Evolutionary conservation across 495 filamentous ascomycete genomes (phyloP).

Genomic region (Trichoderma erinaceum): DNA sequence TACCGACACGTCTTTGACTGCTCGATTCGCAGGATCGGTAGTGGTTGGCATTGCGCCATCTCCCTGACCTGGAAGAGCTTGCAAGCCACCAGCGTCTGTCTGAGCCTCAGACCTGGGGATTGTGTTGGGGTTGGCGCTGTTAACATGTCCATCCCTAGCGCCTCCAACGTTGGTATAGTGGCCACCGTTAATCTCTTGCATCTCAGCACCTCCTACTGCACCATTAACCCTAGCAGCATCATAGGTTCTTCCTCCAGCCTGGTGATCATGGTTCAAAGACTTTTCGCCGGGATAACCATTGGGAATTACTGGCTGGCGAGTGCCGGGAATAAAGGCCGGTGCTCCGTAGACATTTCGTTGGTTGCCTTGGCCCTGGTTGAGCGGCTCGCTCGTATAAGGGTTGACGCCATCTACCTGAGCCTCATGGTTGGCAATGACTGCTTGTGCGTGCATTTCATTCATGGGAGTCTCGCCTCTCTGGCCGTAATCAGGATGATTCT

Average conservation of each 20-base stretch:
- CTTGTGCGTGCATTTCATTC: constrained; percentile 32
- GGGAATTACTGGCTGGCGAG: neutral
- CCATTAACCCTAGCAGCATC: neutral
- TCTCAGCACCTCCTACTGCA: neutral
- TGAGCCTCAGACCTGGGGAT: neutral
- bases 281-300: neutral
- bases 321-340: neutral
- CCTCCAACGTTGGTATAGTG: constrained; percentile 1
- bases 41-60: neutral
- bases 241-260: neutral
- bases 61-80: neutral
- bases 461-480: constrained; percentile 29
- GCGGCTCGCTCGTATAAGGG: constrained; percentile 35
- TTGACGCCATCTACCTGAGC: constrained; percentile 41
- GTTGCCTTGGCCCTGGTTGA: neutral
- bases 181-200: neutral
- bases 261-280: neutral
- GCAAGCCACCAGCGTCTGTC: neutral
- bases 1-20: neutral
- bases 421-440: constrained; percentile 31
- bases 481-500: constrained; percentile 22
- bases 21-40: neutral
- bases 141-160: neutral
- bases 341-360: neutral
- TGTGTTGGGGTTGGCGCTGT: neutral